Evolutionary conservation across 768 basidiomycete genomes (phyloP).

Genomic region (Guyanaporus albipodus): DNA sequence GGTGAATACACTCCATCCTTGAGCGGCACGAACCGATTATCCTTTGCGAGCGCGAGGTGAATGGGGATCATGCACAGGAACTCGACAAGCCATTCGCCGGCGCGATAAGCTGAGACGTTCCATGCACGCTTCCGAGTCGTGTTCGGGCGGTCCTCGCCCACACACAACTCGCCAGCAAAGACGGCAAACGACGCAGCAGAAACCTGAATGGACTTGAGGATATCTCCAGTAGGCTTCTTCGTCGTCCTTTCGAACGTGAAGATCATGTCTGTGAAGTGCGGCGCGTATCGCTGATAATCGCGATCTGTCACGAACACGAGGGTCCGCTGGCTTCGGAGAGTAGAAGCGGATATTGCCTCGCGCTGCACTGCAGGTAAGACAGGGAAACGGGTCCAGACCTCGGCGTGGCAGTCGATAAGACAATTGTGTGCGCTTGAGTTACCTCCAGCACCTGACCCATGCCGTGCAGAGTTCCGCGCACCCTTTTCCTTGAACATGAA

Average conservation of each 20-base stretch:
- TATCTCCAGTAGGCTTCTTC: constrained; percentile 48
- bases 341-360: constrained; percentile 37
- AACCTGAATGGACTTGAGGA: constrained; percentile 38
- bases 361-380: constrained; percentile 50
- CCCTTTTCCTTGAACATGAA: constrained; percentile 51
- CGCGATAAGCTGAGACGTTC: constrained; percentile 38
- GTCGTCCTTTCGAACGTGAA: constrained; percentile 44
- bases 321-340: constrained; percentile 30
- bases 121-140: constrained; percentile 10
- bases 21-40: constrained; percentile 59
- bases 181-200: constrained; percentile 28
- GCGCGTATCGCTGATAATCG: constrained; percentile 32
- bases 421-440: constrained; percentile 40
- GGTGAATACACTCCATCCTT: constrained; percentile 54
- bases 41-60: constrained; percentile 55
- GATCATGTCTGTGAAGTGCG: constrained; percentile 46
- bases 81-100: constrained; percentile 62
- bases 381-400: constrained; percentile 60
- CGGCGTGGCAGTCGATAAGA: constrained; percentile 50
- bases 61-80: constrained; percentile 61
- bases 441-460: not conserved
- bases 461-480: constrained; percentile 12
- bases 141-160: not conserved
- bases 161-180: constrained; percentile 21
- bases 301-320: constrained; percentile 44